A percentile compares a stretch with the other conserved stretches of the same genome.
Evolutionary conservation across 2,329 filamentous ascomycete genomes (phyloP).

Genomic region (Xylariaceae sp.): DNA sequence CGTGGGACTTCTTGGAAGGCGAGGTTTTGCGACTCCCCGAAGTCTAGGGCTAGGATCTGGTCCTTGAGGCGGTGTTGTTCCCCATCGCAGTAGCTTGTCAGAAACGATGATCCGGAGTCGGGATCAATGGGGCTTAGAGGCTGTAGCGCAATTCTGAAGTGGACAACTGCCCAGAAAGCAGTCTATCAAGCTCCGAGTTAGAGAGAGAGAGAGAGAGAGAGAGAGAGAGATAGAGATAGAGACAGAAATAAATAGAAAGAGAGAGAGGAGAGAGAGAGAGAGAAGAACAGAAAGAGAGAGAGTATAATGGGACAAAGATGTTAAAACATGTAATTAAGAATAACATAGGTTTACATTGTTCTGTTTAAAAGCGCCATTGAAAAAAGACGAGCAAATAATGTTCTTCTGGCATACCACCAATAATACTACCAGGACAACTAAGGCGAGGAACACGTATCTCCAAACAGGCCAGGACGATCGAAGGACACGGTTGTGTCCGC

Average conservation of each 20-base stretch:
- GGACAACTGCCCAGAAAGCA: slow-evolving; percentile 19
- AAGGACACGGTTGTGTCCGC: slow-evolving; percentile 20
- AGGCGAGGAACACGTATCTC: slow-evolving; percentile 25
- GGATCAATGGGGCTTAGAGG: slow-evolving; percentile 3
- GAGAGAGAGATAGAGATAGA: no score
- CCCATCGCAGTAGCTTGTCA: slow-evolving; percentile 22
- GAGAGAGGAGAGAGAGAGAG: no score
- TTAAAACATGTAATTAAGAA: not conserved
- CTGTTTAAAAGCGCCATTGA: slow-evolving; percentile 21
- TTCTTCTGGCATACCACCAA: slow-evolving; percentile 29
- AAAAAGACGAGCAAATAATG: slow-evolving; percentile 20
- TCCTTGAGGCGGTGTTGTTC: slow-evolving; percentile 28
- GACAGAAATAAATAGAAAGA: no score
- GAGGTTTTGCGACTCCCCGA: slow-evolving; percentile 34
- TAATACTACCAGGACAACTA: slow-evolving; percentile 30
- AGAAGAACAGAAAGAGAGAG: no score
- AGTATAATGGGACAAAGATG: no score
- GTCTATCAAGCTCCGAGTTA: slow-evolving; percentile 15
- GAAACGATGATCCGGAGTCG: slow-evolving; percentile 17
- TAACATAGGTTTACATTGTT: slow-evolving; percentile 24
- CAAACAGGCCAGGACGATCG: slow-evolving; percentile 29
- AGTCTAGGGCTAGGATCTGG: slow-evolving; percentile 32
- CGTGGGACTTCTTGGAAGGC: slow-evolving; percentile 36
- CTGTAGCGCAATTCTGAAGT: slow-evolving; percentile 16
- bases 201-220: no score